Conservation (phyloP, 371 early-diverging fungal species). For the Dinochytrium kinnereticum region DNA sequence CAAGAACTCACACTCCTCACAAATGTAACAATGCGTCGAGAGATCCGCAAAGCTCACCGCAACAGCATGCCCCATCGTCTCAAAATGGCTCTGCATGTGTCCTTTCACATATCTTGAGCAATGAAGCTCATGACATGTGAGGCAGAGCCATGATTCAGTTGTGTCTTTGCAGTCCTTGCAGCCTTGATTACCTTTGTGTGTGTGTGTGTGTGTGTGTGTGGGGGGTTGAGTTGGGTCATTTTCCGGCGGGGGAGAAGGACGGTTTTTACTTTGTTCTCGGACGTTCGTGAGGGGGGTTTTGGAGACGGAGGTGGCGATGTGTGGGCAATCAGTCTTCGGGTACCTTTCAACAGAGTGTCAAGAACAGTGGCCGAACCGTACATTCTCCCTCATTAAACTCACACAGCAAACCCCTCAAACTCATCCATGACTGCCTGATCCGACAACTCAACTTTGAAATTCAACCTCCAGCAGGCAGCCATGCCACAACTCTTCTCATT, state of each 20-base stretch:
- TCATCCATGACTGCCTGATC: conserved; percentile 1
- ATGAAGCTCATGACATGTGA: conserved; percentile 6
- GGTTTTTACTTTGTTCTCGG: too few relatives aligned
- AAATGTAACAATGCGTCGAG: conserved; percentile 20
- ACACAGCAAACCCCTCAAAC: background rate
- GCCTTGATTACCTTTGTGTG: background rate
- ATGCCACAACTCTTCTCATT: conserved; percentile 26
- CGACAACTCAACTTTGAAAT: too few relatives aligned
- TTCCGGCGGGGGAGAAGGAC: too few relatives aligned
- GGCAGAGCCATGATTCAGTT: conserved; percentile 20
- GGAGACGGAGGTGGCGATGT: background rate
- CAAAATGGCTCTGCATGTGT: conserved; percentile 11
- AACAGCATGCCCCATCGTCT: conserved; percentile 3
- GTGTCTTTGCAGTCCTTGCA: background rate
- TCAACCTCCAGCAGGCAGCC: too few relatives aligned
- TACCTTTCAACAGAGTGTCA: too few relatives aligned
- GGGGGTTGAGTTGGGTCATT: too few relatives aligned
- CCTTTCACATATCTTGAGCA: conserved; percentile 16
- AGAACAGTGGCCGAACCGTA: too few relatives aligned
- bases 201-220: too few relatives aligned
- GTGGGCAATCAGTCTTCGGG: conserved; percentile 28
- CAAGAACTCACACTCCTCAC: conserved; percentile 10
- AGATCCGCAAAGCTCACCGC: conserved; percentile 22
- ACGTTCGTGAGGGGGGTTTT: background rate
- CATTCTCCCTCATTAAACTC: too few relatives aligned